Percentiles rank a stretch among this genome's conserved stretches.
phyloP scores from a whole-genome alignment of 768 basidiomycete species.

The Dentipellis sp. region DNA sequence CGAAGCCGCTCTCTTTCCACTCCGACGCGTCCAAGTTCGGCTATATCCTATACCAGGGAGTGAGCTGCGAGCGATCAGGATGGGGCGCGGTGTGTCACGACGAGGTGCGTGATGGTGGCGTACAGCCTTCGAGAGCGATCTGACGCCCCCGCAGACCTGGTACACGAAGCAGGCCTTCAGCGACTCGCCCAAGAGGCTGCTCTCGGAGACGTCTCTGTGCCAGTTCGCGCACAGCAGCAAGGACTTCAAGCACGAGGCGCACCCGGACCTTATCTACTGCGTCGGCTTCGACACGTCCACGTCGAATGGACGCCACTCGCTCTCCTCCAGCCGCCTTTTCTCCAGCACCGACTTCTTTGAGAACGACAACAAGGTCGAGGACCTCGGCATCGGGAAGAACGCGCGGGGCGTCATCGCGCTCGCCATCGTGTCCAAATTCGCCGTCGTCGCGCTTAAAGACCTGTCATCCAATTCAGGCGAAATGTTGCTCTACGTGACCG shows the following conservation, averaged over 20 bases:
- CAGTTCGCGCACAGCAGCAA: conserved; percentile 84
- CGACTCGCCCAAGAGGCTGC: conserved; percentile 45
- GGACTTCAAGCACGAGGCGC: conserved; percentile 74
- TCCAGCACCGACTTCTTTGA: conserved; percentile 82
- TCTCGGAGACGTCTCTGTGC: conserved; percentile 68
- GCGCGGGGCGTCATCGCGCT: conserved; percentile 88
- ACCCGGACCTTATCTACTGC: conserved; percentile 76
- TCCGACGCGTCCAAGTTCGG: conserved; percentile 62
- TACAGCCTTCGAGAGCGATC: no score
- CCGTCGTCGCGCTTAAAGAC: conserved; percentile 84
- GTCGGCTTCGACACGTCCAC: conserved; percentile 70
- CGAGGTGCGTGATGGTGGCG: conserved; percentile 38
- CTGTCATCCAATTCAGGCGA: conserved; percentile 48
- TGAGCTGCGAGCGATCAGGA: conserved; percentile 39
- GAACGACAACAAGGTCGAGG: conserved; percentile 55
- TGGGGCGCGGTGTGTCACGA: conserved; percentile 61
- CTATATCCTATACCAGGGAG: conserved; percentile 74
- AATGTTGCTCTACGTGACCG: conserved; percentile 79
- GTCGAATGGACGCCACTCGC: conserved; percentile 29
- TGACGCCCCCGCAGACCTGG: conserved; percentile 50
- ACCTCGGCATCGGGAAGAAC: conserved; percentile 78
- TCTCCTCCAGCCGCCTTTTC: conserved; percentile 66
- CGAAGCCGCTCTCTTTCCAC: conserved; percentile 79
- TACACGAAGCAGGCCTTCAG: conserved; percentile 83
- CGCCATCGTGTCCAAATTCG: conserved; percentile 88